Conservation (phyloP, 495 filamentous ascomycete genomes). For the Penicillium canescens region DNA sequence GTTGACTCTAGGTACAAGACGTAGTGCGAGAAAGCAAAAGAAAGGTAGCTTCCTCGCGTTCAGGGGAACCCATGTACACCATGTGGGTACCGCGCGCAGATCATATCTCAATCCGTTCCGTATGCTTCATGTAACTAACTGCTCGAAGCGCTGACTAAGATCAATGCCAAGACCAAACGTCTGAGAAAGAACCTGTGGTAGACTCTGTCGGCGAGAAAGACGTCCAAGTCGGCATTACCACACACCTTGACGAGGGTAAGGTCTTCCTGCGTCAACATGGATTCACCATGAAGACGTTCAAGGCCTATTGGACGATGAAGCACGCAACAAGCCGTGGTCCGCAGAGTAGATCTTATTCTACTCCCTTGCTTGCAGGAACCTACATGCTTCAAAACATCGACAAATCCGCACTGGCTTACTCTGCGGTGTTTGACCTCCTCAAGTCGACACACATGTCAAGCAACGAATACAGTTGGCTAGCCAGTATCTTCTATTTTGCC, state of each 20-base stretch:
- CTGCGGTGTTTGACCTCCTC: conserved; percentile 37
- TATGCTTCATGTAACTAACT: too few species aligned
- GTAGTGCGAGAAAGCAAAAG: too few species aligned
- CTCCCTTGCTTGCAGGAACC: conserved; percentile 51
- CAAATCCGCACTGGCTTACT: conserved; percentile 37
- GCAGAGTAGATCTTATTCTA: conserved; percentile 46
- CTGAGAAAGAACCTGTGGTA: conserved; percentile 6
- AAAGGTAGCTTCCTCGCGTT: too few species aligned
- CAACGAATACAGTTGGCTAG: conserved; percentile 52
- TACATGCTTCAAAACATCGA: conserved; percentile 46
- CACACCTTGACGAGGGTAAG: conserved; percentile 34
- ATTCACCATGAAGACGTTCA: conserved; percentile 22
- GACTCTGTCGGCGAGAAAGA: conserved; percentile 21
- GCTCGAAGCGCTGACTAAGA: too few species aligned
- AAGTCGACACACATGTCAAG: conserved; percentile 28
- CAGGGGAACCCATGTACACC: too few species aligned
- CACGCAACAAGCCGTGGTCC: conserved; percentile 29
- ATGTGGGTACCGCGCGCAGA: too few species aligned
- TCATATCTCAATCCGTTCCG: too few species aligned
- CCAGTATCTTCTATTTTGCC: conserved; percentile 59
- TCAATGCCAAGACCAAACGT: too few species aligned
- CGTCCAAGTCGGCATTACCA: conserved; percentile 27
- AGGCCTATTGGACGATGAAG: conserved; percentile 19
- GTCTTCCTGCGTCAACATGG: conserved; percentile 34
- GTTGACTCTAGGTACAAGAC: too few species aligned